Evolutionary conservation across 1,284 basidiomycete species (phyloP), one percentile per base, ranked within the genome.

Genomic region (Fomes fomentarius): DNA sequence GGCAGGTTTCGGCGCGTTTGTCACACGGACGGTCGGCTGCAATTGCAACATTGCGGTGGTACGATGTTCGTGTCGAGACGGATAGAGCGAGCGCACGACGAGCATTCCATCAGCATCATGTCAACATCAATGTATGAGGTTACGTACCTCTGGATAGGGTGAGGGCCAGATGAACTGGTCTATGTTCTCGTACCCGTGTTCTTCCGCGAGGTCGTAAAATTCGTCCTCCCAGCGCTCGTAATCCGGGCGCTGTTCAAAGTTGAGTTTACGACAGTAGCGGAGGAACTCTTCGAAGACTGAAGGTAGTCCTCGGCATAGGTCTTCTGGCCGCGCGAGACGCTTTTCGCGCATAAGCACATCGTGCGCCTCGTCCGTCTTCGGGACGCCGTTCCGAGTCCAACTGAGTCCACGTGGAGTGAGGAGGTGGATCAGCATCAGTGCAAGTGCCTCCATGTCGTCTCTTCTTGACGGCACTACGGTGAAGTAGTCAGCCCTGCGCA

Each of bases 361-460:
- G 67, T 90, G 87, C 12, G 82, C 82, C 12, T 73, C 75, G 17
- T 84, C 79, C 10, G 82, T 83, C 63, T 85, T 87, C 4, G 88
- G 88, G 6, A 91, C 78, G 11, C 88, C 88, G 56, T 87, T 86
- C 14, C 89, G 78, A 33, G 87, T 90, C 88, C 88, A 91, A 17
- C 80, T 73, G 28, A 91, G 79, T 4, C 88, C 88, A n/a, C 80
- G 78, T 2, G 89, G 87, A 3, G 84, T 91, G 38, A 91, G 75
- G 17, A 91, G 76, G 66, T 91, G 88, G 54, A 91, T 87, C 53
- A 91, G 76, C 86, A 91, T 88, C 33, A 91, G 74, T 2, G 86
- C 87, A 26, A 80, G 76, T 0, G 88, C 88, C 69, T 91, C 88
- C 47, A 91, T 76, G 64, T 91, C 88, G 64, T 91, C 88, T 57